Conservation (phyloP, 2,329 filamentous ascomycete genomes). For the Bipolaris sorokiniana region DNA sequence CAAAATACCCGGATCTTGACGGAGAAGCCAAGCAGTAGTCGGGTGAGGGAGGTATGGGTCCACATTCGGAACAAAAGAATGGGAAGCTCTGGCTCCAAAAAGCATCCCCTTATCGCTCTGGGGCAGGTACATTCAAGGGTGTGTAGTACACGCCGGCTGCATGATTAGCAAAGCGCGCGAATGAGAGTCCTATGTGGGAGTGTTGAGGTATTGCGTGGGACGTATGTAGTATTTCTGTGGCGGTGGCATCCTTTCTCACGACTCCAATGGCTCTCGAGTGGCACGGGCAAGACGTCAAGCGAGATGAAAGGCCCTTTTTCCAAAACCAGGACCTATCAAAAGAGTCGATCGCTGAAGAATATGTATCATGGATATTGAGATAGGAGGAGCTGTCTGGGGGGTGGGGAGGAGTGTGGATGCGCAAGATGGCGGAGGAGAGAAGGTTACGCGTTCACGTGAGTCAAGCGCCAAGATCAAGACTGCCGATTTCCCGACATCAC, state of each 20-base stretch:
- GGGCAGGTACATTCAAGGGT: not conserved
- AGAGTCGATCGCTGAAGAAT: too few relatives aligned
- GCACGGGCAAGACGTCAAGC: not conserved
- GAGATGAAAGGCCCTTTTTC: too few relatives aligned
- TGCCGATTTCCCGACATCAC: not conserved
- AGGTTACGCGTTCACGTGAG: conserved; percentile 10
- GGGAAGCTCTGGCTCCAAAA: conserved; percentile 1
- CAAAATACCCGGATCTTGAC: not conserved
- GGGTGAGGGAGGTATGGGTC: conserved; percentile 1
- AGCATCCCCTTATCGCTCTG: conserved; percentile 2
- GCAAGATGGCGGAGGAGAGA: not conserved
- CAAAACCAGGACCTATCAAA: too few relatives aligned
- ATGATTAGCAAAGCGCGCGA: not conserved
- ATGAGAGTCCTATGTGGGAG: too few relatives aligned
- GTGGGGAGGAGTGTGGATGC: not conserved
- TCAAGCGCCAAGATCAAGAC: not conserved
- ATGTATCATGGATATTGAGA: too few relatives aligned
- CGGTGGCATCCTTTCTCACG: not conserved
- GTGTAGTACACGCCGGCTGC: not conserved
- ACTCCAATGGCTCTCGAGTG: not conserved
- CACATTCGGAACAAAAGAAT: not conserved
- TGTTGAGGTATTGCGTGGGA: too few relatives aligned
- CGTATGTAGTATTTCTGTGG: too few relatives aligned
- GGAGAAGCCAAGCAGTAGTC: not conserved
- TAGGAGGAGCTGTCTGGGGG: not conserved